A percentile compares a stretch with the other conserved stretches of the same genome.
phyloP scores from a whole-genome alignment of 768 basidiomycete genomes.

The Hypholoma sublateritium region DNA sequence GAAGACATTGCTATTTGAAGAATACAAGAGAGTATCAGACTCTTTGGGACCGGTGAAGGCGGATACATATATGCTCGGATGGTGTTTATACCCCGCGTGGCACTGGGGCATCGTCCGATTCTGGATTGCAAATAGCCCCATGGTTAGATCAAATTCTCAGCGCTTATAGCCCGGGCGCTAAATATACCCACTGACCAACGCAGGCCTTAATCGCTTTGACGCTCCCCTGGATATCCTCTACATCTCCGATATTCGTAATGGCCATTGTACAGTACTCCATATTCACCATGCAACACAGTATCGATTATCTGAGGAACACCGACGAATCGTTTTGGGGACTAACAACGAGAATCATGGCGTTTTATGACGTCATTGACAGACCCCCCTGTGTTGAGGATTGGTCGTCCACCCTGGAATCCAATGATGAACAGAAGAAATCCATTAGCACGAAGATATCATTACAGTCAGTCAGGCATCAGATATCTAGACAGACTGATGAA shows the following conservation, averaged over 20 bases:
- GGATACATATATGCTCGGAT: constrained; percentile 28
- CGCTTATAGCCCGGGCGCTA: background rate
- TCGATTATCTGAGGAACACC: constrained; percentile 11
- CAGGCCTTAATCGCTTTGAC: constrained; percentile 25
- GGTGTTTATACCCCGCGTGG: constrained; percentile 33
- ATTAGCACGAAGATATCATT: background rate
- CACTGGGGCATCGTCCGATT: constrained; percentile 33
- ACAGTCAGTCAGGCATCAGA: background rate
- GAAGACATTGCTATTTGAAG: constrained; percentile 19
- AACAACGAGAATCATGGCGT: background rate
- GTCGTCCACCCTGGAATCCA: too few relatives aligned
- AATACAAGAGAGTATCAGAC: constrained; percentile 32
- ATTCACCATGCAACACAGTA: constrained; percentile 13
- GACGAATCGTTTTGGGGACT: background rate
- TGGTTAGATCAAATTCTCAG: constrained; percentile 24
- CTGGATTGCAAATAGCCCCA: constrained; percentile 30
- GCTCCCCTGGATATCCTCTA: constrained; percentile 21
- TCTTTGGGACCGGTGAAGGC: constrained; percentile 27
- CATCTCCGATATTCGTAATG: constrained; percentile 30
- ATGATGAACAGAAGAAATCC: too few relatives aligned
- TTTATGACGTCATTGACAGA: background rate
- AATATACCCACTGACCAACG: background rate
- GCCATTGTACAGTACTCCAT: constrained; percentile 33
- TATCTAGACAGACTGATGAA: background rate
- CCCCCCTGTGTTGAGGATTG: too few relatives aligned